A percentile compares a stretch with the other conserved stretches of the same genome.
Evolutionary conservation across 2,329 filamentous ascomycete genomes (phyloP).

Genomic region (Pezicula neosporulosa): DNA sequence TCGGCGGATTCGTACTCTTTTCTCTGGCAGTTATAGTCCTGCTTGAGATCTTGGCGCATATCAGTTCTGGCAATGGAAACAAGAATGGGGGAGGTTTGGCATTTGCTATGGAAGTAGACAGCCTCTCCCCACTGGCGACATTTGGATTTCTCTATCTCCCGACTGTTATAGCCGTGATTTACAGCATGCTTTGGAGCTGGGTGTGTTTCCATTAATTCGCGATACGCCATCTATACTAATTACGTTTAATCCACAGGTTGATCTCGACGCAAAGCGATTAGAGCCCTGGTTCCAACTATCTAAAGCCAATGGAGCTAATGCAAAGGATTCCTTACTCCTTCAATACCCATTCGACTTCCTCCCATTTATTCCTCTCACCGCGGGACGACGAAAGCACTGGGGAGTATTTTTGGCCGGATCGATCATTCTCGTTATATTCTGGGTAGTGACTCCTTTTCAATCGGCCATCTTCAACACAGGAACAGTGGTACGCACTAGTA

Average conservation of each 20-base stretch:
- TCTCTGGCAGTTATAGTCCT: slow-evolving; percentile 37
- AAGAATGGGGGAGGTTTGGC: slow-evolving; percentile 35
- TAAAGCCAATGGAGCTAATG: slow-evolving; percentile 37
- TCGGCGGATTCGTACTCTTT: slow-evolving; percentile 32
- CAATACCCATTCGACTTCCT: slow-evolving; percentile 51
- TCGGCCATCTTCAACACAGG: slow-evolving; percentile 47
- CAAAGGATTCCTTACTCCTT: slow-evolving; percentile 44
- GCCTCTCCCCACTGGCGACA: slow-evolving; percentile 31
- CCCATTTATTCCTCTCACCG: slow-evolving; percentile 37
- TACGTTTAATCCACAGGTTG: too few species aligned
- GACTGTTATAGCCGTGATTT: slow-evolving; percentile 49
- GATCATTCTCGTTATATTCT: slow-evolving; percentile 48
- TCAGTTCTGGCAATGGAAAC: slow-evolving; percentile 5
- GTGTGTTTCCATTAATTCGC: not conserved
- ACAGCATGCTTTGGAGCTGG: slow-evolving; percentile 48
- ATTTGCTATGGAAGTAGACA: slow-evolving; percentile 18
- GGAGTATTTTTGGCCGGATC: slow-evolving; percentile 43
- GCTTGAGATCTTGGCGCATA: slow-evolving; percentile 40
- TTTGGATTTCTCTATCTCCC: slow-evolving; percentile 50
- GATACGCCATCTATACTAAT: not conserved
- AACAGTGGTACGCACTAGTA: slow-evolving; percentile 20
- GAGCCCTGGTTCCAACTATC: slow-evolving; percentile 60
- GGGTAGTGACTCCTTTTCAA: slow-evolving; percentile 51
- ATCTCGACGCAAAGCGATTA: slow-evolving; percentile 54
- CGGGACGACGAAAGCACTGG: slow-evolving; percentile 44